These are phyloP conservation scores for Eucalyptus cladocalyx DNA, from an alignment of 345 rosid species.

Conservation along the genomic window DNA sequence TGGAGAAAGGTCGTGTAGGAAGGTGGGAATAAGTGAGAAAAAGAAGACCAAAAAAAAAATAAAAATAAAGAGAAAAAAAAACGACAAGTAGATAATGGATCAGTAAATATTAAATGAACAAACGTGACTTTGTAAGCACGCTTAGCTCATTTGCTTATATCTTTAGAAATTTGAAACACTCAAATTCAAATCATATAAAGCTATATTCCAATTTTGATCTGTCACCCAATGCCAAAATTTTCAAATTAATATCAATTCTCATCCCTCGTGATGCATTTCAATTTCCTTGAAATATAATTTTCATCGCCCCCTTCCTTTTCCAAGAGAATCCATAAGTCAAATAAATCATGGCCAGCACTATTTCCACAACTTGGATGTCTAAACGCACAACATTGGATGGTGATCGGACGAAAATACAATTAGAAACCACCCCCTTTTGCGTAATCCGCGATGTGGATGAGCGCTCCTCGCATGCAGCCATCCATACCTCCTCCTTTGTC, in stretches of 20 bases:
- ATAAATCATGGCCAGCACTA: rapidly evolving
- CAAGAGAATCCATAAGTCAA: background rate
- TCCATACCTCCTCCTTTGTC: too few species aligned
- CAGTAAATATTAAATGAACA: background rate
- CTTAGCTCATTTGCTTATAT: too few species aligned
- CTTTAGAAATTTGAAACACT: background rate
- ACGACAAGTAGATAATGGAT: background rate
- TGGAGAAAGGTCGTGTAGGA: background rate
- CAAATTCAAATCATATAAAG: too few species aligned
- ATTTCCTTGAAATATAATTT: background rate
- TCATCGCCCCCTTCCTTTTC: background rate
- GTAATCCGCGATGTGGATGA: background rate
- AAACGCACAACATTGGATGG: rapidly evolving
- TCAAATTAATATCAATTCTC: too few species aligned
- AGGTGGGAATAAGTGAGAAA: background rate
- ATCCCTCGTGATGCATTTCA: background rate
- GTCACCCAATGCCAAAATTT: background rate
- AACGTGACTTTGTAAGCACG: background rate
- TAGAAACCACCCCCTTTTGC: rapidly evolving
- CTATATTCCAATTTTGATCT: background rate
- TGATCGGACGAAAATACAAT: background rate
- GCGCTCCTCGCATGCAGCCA: too few species aligned
- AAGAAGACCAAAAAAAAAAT: too few species aligned
- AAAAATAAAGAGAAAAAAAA: too few species aligned
- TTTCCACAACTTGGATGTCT: background rate